Percentiles rank a stretch among this genome's conserved stretches.
Conservation (phyloP, 129 eudicot species). For the Escallonia herrerae region DNA sequence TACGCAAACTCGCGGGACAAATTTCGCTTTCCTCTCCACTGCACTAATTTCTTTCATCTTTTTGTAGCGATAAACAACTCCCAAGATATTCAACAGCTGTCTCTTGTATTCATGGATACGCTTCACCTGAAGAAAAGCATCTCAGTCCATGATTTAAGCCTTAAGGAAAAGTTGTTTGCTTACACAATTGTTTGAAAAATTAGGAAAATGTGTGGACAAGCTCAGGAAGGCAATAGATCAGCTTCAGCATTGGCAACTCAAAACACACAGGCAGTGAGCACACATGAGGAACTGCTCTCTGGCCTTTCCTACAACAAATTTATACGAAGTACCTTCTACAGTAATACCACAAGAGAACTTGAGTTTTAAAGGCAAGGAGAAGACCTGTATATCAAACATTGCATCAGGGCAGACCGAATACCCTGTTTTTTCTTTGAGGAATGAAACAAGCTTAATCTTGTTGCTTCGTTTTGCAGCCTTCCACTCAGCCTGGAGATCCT, state of each 20-base stretch:
- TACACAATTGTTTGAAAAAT: no score
- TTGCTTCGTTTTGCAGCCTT: slow-evolving; percentile 75
- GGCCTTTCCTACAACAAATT: background rate
- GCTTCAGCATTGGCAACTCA: background rate
- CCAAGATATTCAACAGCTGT: slow-evolving; percentile 78
- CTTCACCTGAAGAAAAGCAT: slow-evolving; percentile 48
- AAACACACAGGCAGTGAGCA: background rate
- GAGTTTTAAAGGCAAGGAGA: slow-evolving; percentile 11
- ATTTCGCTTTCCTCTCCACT: slow-evolving; percentile 57
- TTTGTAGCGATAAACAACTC: slow-evolving; percentile 85
- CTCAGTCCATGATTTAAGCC: background rate
- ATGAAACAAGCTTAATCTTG: slow-evolving; percentile 67
- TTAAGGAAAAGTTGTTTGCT: no score
- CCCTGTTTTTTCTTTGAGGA: slow-evolving; percentile 76
- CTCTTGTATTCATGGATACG: slow-evolving; percentile 97
- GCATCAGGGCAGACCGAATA: slow-evolving; percentile 84
- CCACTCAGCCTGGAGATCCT: slow-evolving; percentile 85
- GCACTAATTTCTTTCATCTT: slow-evolving; percentile 82
- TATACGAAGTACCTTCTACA: background rate
- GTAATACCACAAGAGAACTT: background rate
- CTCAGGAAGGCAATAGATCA: background rate
- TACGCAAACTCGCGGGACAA: slow-evolving; percentile 84
- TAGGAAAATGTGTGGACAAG: no score
- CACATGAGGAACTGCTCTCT: background rate
- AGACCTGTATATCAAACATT: slow-evolving; percentile 97